Conservation (phyloP, 2,329 filamentous ascomycete species). For the Biscogniauxia sp. region DNA sequence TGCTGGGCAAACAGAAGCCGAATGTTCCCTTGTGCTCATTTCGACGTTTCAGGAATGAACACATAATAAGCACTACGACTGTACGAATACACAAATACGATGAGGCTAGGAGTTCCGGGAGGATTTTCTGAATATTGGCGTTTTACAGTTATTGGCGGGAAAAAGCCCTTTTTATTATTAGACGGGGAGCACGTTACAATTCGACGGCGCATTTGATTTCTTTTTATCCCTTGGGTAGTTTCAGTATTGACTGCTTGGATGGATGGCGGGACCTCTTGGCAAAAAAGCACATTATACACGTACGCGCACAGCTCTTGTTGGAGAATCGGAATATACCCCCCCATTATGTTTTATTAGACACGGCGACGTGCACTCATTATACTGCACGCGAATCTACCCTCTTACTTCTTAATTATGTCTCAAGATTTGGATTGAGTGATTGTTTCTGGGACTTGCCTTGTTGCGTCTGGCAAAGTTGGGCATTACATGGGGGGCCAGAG, state of each 20-base stretch:
- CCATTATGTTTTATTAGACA: neutral
- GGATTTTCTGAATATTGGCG: neutral
- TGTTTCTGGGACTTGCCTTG: neutral
- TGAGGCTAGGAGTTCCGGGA: neutral
- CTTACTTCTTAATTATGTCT: neutral
- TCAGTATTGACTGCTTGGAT: neutral
- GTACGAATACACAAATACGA: neutral
- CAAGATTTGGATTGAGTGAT: neutral
- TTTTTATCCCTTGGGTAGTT: neutral
- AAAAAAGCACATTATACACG: neutral
- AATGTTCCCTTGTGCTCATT: neutral
- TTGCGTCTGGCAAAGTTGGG: neutral
- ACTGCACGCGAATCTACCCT: neutral
- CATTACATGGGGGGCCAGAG: neutral
- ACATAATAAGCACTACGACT: neutral
- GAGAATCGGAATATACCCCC: neutral
- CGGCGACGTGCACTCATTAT: neutral
- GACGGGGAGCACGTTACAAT: neutral
- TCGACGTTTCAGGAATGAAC: neutral
- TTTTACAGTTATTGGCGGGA: neutral
- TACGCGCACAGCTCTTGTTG: neutral
- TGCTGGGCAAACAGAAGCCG: slow-evolving; percentile 1
- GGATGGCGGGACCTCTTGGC: neutral
- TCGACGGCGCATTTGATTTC: neutral
- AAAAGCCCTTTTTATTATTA: neutral